Percentiles rank a stretch among this genome's conserved stretches.
Conservation (phyloP, 2,329 filamentous ascomycete genomes). For the Cytospora chrysosperma region DNA sequence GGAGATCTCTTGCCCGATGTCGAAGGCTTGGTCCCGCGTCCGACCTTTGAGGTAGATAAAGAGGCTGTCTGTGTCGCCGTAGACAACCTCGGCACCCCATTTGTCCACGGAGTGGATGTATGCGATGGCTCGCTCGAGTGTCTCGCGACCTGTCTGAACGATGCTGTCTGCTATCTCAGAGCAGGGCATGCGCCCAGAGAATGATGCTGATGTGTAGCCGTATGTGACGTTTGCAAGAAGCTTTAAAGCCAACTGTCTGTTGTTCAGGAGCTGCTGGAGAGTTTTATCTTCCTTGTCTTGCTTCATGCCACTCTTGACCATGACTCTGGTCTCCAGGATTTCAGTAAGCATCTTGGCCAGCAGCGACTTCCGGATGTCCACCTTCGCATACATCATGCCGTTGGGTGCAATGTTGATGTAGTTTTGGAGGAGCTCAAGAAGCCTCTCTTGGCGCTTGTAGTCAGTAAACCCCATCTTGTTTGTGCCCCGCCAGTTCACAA, state of each 20-base stretch:
- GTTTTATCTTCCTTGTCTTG: slow-evolving; percentile 83
- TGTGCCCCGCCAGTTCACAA: slow-evolving; percentile 81
- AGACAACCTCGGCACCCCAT: slow-evolving; percentile 96
- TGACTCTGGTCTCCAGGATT: slow-evolving; percentile 91
- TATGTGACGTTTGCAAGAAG: slow-evolving; percentile 99
- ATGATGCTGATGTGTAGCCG: slow-evolving; percentile 94
- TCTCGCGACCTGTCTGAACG: slow-evolving; percentile 93
- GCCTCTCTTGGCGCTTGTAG: slow-evolving; percentile 72
- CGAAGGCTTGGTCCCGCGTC: slow-evolving; percentile 84
- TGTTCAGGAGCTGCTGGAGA: slow-evolving; percentile 85
- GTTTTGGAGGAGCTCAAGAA: slow-evolving; percentile 77
- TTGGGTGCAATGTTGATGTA: slow-evolving; percentile 92
- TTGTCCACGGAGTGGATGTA: slow-evolving; percentile 82
- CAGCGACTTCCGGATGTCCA: slow-evolving; percentile 82
- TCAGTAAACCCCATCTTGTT: slow-evolving; percentile 95
- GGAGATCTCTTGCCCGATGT: slow-evolving; percentile 89
- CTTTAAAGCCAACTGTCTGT: slow-evolving; percentile 90
- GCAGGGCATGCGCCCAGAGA: slow-evolving; percentile 96
- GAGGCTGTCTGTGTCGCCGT: slow-evolving; percentile 94
- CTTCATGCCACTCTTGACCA: slow-evolving; percentile 98
- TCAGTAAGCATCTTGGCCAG: slow-evolving; percentile 96
- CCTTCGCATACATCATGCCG: slow-evolving; percentile 91
- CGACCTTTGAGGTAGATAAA: slow-evolving; percentile 89
- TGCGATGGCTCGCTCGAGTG: slow-evolving; percentile 88
- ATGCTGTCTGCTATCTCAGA: slow-evolving; percentile 98